Percentiles rank a stretch among this genome's conserved stretches.
These are phyloP conservation scores for Colletotrichum sojae DNA, from an alignment of 2,329 filamentous ascomycete species.

Conservation along the genomic window DNA sequence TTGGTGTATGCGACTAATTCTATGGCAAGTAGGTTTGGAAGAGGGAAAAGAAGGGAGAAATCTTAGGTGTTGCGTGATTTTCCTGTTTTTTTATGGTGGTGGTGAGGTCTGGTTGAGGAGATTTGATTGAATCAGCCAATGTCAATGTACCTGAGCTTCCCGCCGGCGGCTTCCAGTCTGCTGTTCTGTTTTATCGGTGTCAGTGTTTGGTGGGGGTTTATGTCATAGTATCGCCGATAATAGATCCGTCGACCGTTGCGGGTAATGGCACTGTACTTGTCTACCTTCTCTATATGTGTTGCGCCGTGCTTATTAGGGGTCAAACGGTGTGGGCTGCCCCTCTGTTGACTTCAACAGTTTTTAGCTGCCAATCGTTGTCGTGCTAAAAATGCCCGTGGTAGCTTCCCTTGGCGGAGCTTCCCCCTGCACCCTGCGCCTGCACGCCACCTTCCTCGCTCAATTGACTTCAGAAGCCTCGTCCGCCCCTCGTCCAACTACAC, in stretches of 20 bases:
- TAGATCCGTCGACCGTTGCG: slow-evolving; percentile 19
- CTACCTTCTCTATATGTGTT: neutral
- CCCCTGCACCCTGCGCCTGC: slow-evolving; percentile 25
- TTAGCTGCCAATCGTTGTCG: slow-evolving; percentile 39
- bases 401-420: slow-evolving; percentile 33
- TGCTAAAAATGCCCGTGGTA: slow-evolving; percentile 37
- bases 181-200: slow-evolving; percentile 35
- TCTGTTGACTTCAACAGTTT: slow-evolving; percentile 42
- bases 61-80: slow-evolving; percentile 50
- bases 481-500: slow-evolving; percentile 15
- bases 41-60: slow-evolving; percentile 16
- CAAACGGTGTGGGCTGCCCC: slow-evolving; percentile 36
- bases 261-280: slow-evolving; percentile 18
- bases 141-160: slow-evolving; percentile 20
- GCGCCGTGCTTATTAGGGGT: neutral
- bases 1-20: slow-evolving; percentile 21
- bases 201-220: slow-evolving; percentile 39
- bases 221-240: slow-evolving; percentile 40
- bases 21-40: slow-evolving; percentile 22
- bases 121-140: slow-evolving; percentile 40
- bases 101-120: slow-evolving; percentile 45
- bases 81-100: slow-evolving; percentile 43
- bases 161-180: slow-evolving; percentile 15
- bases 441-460: slow-evolving; percentile 10
- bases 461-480: slow-evolving; percentile 34